These are phyloP conservation scores for Ogataea hybrid DNA, from an alignment of 1,139 yeast species.

Conservation along the genomic window DNA sequence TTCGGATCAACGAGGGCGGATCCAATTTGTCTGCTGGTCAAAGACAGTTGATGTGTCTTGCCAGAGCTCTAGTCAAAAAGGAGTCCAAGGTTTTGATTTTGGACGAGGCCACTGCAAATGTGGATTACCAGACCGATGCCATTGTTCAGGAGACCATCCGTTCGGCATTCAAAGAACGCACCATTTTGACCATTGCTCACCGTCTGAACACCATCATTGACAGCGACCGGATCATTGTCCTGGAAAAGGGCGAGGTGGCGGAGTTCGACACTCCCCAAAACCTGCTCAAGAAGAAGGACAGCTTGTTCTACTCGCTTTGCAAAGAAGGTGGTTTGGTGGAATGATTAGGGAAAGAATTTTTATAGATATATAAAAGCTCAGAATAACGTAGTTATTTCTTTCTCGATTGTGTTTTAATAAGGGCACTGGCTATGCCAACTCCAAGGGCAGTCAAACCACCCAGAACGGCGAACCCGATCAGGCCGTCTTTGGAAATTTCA, in stretches of 20 bases:
- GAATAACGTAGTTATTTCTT: conserved; percentile 5
- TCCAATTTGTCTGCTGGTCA: conserved; percentile 88
- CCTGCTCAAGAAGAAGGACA: conserved; percentile 62
- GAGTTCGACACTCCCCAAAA: conserved; percentile 83
- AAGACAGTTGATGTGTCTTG: conserved; percentile 87
- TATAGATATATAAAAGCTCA: not conserved
- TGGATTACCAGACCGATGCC: conserved; percentile 92
- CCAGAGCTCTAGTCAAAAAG: conserved; percentile 80
- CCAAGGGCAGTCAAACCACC: conserved; percentile 86
- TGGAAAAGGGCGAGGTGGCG: conserved; percentile 80
- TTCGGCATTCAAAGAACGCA: conserved; percentile 78
- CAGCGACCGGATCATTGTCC: conserved; percentile 82
- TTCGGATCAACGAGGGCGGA: conserved; percentile 76
- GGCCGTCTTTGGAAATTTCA: conserved; percentile 80
- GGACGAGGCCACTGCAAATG: conserved; percentile 98
- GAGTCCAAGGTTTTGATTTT: conserved; percentile 69
- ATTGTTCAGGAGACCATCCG: conserved; percentile 86
- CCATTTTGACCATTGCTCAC: conserved; percentile 93
- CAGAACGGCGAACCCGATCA: conserved; percentile 82
- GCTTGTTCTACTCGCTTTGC: conserved; percentile 76
- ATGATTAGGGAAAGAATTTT: conserved; percentile 9
- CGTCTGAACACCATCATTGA: conserved; percentile 91
- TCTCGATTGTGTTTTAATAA: conserved; percentile 21
- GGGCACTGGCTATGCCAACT: conserved; percentile 41
- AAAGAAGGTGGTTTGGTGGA: conserved; percentile 56